Evolutionary conservation across 768 basidiomycete genomes (phyloP), one percentile per base, ranked within the genome.

Genomic region (Hygrocybe coccinea): DNA sequence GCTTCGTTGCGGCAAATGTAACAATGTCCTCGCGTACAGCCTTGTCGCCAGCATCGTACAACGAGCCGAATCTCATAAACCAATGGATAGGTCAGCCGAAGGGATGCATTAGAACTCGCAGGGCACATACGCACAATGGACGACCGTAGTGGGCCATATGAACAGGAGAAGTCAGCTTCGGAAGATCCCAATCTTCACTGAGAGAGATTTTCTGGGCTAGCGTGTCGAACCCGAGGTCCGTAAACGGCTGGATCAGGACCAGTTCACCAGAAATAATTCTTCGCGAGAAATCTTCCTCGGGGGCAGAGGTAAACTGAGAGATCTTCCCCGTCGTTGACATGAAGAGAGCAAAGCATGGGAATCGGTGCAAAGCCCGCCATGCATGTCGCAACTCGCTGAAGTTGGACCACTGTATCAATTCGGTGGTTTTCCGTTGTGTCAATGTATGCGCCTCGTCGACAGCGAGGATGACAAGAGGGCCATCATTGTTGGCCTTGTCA

Each of bases 141-240:
- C 68, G 65, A 41, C 70, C 69, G 3, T 61, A 50, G 48, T 54
- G 38, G 33, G 50, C 53, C 37, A 63, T 67, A 25, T 59, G 56
- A 17, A 54, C 21, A 22, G 47, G 52, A 34, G 41, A 49, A n/a
- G 65, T 60, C 33, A 67, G 47, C 17, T 56, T 17, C 33, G 59
- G 56, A 17, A 70, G 43, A 19, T 51, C 54, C 39, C 50, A 56
- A 35, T 38, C 21, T 19, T 59, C 57, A 11, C 47, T 48, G 43
- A 41, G 38, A 53, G 43, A 44, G 21, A 45, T 14, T 14, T 5
- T 22, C 11, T 22, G n/a, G 14, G 44, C 39, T 17, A 54, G 19
- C 6, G 19, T 45, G 54, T 70, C 69, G 46, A 69, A 67, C 8
- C 64, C 67, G 36, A 65, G 47, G 41, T 59, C 60, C 21, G 56